Evolutionary conservation across 2,329 filamentous ascomycete genomes (phyloP).

Genomic region (Arthrobotrys megalospora): DNA sequence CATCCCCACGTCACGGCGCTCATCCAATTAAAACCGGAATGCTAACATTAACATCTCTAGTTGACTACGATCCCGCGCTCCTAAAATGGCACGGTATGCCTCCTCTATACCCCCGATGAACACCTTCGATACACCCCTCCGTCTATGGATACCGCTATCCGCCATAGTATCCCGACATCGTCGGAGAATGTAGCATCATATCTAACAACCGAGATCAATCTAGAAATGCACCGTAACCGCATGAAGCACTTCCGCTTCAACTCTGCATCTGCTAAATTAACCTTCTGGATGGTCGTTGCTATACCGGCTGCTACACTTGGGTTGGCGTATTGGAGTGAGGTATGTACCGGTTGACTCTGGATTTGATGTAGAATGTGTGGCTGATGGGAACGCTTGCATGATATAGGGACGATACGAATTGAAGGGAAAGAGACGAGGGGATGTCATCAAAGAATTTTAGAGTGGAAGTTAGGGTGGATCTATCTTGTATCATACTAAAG

Average conservation of each 20-base stretch:
- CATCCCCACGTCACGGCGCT: not conserved
- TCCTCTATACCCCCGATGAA: not conserved
- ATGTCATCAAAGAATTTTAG: constrained; percentile 55
- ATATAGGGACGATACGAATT: constrained; percentile 39
- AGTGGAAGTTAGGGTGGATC: not conserved
- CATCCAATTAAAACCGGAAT: not conserved
- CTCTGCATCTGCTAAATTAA: constrained; percentile 17
- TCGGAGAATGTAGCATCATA: not conserved
- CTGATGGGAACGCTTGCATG: not conserved
- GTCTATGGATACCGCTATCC: not conserved
- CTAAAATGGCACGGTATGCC: constrained; percentile 56
- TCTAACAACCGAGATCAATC: not conserved
- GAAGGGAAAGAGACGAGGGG: constrained; percentile 48
- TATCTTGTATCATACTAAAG: constrained; percentile 23
- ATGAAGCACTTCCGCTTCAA: constrained; percentile 50
- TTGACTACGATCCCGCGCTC: constrained; percentile 56
- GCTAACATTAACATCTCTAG: constrained; percentile 33
- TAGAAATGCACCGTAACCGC: constrained; percentile 57
- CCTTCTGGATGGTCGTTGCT: constrained; percentile 40
- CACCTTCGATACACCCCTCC: not conserved
- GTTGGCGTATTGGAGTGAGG: constrained; percentile 47
- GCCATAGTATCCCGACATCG: no score
- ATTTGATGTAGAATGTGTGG: not conserved
- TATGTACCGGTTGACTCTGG: constrained; percentile 13
- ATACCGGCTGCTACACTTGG: constrained; percentile 31